Evolutionary conservation across 1,284 basidiomycete species (phyloP).

Genomic region (Naganishia albida): DNA sequence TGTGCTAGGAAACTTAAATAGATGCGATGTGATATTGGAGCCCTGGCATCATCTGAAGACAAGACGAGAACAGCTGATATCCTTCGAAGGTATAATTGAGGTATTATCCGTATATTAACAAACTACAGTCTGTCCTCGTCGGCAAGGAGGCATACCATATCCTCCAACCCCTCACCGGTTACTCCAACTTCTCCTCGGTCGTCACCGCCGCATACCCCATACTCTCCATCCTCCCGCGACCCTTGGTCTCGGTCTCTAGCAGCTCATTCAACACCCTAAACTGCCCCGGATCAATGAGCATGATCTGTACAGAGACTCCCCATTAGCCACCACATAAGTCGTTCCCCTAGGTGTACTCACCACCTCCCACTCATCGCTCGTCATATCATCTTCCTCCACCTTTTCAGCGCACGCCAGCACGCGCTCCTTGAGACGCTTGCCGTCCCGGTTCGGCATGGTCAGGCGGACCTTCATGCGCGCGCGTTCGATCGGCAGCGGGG

Average conservation of each 20-base stretch:
- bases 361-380: constrained; percentile 78
- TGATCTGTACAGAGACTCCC: constrained; percentile 59
- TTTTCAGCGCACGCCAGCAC: constrained; percentile 68
- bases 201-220: constrained; percentile 47
- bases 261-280: constrained; percentile 88
- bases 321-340: neutral
- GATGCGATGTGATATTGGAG: no score
- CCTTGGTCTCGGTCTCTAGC: constrained; percentile 76
- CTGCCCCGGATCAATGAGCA: constrained; percentile 89
- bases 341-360: constrained; percentile 58
- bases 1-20: no score
- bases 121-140: no score
- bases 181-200: constrained; percentile 33
- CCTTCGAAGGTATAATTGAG: no score
- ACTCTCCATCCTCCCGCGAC: constrained; percentile 83
- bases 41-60: no score
- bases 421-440: constrained; percentile 70
- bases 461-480: constrained; percentile 90
- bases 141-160: no score
- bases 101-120: no score
- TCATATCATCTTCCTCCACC: constrained; percentile 79
- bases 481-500: constrained; percentile 84
- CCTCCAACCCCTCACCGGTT: no score
- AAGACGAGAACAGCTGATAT: no score
- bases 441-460: constrained; percentile 72